These are phyloP conservation scores for Geosmithia flava DNA, from an alignment of 2,329 filamentous ascomycete genomes.

Conservation along the genomic window DNA sequence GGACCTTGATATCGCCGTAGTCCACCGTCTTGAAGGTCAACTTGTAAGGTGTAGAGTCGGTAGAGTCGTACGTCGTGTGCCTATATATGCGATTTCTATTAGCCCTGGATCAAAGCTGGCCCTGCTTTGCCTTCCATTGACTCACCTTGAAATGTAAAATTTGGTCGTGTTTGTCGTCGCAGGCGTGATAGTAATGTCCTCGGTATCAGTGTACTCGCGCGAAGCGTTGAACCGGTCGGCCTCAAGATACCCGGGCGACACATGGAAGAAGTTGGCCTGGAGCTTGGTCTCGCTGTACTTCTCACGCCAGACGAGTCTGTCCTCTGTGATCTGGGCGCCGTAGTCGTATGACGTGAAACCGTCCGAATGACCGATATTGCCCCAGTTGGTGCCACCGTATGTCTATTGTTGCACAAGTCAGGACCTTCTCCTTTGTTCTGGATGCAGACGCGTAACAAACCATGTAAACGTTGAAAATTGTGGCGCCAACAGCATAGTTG, in stretches of 20 bases:
- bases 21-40: constrained; percentile 2
- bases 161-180: constrained; percentile 4
- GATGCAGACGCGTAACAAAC: constrained; percentile 17
- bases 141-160: constrained; percentile 3
- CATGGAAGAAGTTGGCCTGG: constrained; percentile 4
- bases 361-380: constrained; percentile 54
- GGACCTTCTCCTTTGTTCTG: not conserved
- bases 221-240: constrained; percentile 2
- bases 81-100: too few relatives aligned
- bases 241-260: constrained; percentile 3
- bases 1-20: constrained; percentile 17
- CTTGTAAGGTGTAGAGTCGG: not conserved
- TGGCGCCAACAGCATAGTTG: constrained; percentile 46
- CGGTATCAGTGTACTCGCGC: constrained; percentile 3
- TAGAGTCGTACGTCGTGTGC: constrained; percentile 1
- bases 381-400: constrained; percentile 68
- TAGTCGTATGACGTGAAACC: constrained; percentile 14
- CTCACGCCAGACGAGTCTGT: constrained; percentile 17
- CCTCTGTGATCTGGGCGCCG: constrained; percentile 4
- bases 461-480: constrained; percentile 62
- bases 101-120: too few relatives aligned
- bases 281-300: constrained; percentile 6
- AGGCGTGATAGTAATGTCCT: constrained; percentile 2
- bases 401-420: constrained; percentile 21
- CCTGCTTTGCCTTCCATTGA: too few relatives aligned